Conservation (phyloP, 345 rosid genomes). For the Geranium brycei region DNA sequence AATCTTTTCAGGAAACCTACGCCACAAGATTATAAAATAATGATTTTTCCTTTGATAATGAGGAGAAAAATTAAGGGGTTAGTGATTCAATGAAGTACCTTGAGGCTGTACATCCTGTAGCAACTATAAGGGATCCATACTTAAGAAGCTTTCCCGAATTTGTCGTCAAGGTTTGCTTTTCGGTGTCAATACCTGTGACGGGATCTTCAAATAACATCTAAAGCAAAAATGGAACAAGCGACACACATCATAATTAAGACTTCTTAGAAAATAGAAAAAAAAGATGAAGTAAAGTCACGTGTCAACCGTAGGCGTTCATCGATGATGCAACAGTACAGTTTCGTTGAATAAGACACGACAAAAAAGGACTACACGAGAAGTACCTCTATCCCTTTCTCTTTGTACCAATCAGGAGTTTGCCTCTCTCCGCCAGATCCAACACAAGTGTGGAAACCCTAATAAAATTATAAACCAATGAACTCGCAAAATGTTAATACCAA, state of each 20-base stretch:
- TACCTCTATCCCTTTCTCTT: constrained; percentile 97
- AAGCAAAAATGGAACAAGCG: background rate
- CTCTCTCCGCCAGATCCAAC: constrained; percentile 97
- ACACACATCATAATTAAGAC: background rate
- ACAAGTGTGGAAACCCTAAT: constrained; percentile 90
- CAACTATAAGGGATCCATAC: constrained; percentile 75
- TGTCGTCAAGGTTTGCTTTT: constrained; percentile 71
- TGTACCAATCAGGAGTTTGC: constrained; percentile 88
- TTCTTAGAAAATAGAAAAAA: background rate
- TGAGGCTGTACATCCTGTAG: constrained; percentile 87
- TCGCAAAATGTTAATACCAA: background rate
- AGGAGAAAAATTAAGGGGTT: background rate
- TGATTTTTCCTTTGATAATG: constrained; percentile 3
- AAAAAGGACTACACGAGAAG: background rate
- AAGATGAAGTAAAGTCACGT: too few relatives aligned
- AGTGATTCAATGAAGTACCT: constrained; percentile 29
- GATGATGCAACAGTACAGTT: too few relatives aligned
- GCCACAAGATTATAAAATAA: constrained; percentile 10
- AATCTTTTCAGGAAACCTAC: constrained; percentile 81
- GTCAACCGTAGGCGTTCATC: background rate
- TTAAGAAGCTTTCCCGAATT: constrained; percentile 74
- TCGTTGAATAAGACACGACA: background rate
- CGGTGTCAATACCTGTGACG: constrained; percentile 48
- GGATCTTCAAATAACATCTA: constrained; percentile 87
- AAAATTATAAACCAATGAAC: constrained; percentile 15